Conservation (phyloP, 2,329 filamentous ascomycete species). For the Magnaporthiopsis rhizophila region DNA sequence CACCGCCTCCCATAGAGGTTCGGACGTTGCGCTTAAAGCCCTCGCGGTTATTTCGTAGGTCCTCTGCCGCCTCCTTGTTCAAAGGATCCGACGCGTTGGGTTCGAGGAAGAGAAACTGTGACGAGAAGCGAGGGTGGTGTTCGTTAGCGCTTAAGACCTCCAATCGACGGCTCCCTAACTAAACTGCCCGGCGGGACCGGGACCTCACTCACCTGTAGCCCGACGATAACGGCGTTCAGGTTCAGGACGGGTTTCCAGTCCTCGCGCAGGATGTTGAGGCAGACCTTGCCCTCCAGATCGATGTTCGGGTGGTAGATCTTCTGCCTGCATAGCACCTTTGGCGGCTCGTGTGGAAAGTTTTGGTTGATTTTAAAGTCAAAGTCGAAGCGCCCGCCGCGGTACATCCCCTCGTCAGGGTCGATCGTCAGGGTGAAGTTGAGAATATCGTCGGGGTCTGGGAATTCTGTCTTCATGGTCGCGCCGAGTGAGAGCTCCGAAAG, state of each 20-base stretch:
- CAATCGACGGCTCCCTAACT: not conserved
- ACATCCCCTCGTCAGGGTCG: slow-evolving; percentile 78
- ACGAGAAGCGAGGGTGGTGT: not conserved
- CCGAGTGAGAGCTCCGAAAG: slow-evolving; percentile 73
- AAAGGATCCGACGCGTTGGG: slow-evolving; percentile 96
- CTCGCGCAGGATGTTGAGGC: slow-evolving; percentile 91
- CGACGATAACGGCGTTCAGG: slow-evolving; percentile 94
- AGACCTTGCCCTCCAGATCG: slow-evolving; percentile 94
- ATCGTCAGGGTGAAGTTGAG: slow-evolving; percentile 77
- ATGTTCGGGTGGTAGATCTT: slow-evolving; percentile 99
- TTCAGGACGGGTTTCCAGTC: slow-evolving; percentile 99
- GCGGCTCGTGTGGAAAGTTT: slow-evolving; percentile 94
- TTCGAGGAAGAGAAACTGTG: slow-evolving; percentile 89
- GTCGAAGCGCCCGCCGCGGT: slow-evolving; percentile 78
- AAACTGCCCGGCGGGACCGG: no score
- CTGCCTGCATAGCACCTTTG: slow-evolving; percentile 93
- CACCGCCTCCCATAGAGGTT: slow-evolving; percentile 72
- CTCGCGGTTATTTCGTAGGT: slow-evolving; percentile 77
- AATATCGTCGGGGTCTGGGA: slow-evolving; percentile 77
- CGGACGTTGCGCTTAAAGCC: slow-evolving; percentile 88
- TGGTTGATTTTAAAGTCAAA: slow-evolving; percentile 91
- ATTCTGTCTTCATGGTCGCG: slow-evolving; percentile 71
- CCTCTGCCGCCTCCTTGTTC: slow-evolving; percentile 96
- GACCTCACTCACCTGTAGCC: slow-evolving; percentile 59
- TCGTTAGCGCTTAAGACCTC: not conserved